Conservation (phyloP, 1,139 yeast species). For the Citeromyces siamensis region DNA sequence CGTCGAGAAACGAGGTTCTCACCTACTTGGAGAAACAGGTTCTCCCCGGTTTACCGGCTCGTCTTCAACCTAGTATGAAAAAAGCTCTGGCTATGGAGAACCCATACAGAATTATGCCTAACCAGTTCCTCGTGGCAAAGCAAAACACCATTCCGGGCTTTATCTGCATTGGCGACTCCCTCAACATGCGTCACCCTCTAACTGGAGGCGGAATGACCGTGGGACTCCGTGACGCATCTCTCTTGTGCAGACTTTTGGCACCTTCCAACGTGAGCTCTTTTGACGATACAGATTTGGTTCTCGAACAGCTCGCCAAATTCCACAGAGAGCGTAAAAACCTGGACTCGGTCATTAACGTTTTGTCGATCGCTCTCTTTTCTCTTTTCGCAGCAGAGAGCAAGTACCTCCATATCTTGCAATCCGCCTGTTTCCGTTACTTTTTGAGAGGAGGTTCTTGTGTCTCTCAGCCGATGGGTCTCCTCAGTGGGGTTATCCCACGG, state of each 20-base stretch:
- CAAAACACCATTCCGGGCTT: conserved; percentile 61
- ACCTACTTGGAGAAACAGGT: conserved; percentile 49
- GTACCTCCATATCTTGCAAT: conserved; percentile 58
- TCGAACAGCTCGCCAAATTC: conserved; percentile 47
- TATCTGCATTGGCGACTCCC: conserved; percentile 81
- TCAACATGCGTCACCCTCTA: conserved; percentile 96
- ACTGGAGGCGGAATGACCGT: conserved; percentile 99
- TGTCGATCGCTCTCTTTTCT: conserved; percentile 82
- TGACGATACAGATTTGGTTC: conserved; percentile 39
- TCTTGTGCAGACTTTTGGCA: conserved; percentile 48
- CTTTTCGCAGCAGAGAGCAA: conserved; percentile 78
- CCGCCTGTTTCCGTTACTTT: conserved; percentile 85
- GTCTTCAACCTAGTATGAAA: conserved; percentile 52
- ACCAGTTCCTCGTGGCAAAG: conserved; percentile 77
- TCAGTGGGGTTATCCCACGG: conserved; percentile 70
- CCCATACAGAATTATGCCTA: conserved; percentile 82
- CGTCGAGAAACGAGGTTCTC: conserved; percentile 48
- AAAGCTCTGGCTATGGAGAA: conserved; percentile 31
- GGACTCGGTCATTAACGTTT: conserved; percentile 78
- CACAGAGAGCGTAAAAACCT: conserved; percentile 67
- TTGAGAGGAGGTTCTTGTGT: conserved; percentile 74
- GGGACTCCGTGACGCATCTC: conserved; percentile 77
- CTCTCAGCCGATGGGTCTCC: conserved; percentile 67
- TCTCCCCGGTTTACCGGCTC: conserved; percentile 55
- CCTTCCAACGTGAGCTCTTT: conserved; percentile 47